phyloP scores from a whole-genome alignment of 2,329 filamentous ascomycete species.

The Graphilbum sp. region DNA sequence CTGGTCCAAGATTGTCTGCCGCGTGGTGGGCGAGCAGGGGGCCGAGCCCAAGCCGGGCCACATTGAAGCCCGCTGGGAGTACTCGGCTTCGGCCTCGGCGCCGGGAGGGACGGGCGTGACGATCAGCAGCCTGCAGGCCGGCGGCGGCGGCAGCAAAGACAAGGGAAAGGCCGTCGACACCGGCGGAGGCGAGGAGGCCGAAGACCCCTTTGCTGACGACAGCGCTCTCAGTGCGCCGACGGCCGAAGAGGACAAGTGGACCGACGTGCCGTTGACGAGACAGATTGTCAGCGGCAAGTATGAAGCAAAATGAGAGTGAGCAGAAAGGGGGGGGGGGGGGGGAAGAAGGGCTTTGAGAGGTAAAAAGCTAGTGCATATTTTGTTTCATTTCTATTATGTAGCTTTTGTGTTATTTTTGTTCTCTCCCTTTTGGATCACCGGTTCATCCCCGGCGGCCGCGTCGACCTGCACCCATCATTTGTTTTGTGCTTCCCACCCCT shows the following conservation, averaged over 20 bases:
- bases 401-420: no score
- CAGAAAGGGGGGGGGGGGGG: neutral
- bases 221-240: constrained; percentile 14
- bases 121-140: constrained; percentile 35
- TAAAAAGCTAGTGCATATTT: no score
- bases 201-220: constrained; percentile 58
- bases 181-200: constrained; percentile 26
- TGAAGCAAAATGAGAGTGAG: constrained; percentile 29
- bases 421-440: no score
- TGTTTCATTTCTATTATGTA: no score
- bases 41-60: constrained; percentile 40
- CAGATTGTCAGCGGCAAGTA: constrained; percentile 67
- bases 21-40: constrained; percentile 35
- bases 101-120: constrained; percentile 48
- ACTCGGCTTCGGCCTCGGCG: constrained; percentile 36
- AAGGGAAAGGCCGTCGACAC: constrained; percentile 31
- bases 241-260: constrained; percentile 34
- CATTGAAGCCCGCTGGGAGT: constrained; percentile 46
- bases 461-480: no score
- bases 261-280: constrained; percentile 45
- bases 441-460: no score
- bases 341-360: neutral
- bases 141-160: constrained; percentile 13
- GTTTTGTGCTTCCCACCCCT: no score
- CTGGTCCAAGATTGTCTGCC: constrained; percentile 64